phyloP scores from a whole-genome alignment of 306 rosid genomes.

The Trifolium pratense region DNA sequence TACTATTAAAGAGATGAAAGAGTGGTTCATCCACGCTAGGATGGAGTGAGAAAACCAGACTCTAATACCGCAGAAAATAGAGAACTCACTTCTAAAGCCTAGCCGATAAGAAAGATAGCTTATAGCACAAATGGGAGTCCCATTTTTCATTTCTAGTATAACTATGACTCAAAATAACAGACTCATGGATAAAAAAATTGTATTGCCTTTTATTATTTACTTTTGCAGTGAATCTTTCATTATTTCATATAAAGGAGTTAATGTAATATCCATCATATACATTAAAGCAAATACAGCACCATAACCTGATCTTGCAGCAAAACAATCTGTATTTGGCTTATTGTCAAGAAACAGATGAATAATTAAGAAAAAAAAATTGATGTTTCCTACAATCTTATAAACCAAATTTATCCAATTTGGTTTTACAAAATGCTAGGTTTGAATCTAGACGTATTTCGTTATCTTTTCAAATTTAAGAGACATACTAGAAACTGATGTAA shows the following conservation, averaged over 20 bases:
- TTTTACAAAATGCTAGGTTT: neutral
- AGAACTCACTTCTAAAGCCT: constrained; percentile 4
- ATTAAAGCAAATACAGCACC: constrained; percentile 12
- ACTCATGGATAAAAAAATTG: neutral
- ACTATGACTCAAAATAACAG: constrained; percentile 15
- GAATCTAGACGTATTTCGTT: neutral
- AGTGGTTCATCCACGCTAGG: neutral
- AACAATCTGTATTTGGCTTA: constrained; percentile 24
- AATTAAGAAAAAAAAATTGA: neutral
- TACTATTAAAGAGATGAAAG: neutral
- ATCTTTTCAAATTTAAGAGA: constrained; percentile 3
- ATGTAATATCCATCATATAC: constrained; percentile 17
- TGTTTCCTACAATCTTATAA: neutral
- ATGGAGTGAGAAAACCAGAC: neutral
- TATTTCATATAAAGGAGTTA: constrained; percentile 14
- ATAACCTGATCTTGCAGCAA: neutral
- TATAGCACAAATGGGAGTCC: constrained; percentile 4
- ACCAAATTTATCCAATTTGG: neutral
- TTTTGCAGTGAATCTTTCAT: neutral
- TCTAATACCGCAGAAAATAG: neutral
- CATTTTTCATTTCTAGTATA: constrained; percentile 16
- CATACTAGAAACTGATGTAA: constrained; percentile 20
- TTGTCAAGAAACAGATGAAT: constrained; percentile 5
- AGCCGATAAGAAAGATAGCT: constrained; percentile 20
- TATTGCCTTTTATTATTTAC: neutral